These are phyloP conservation scores for Pichia terricola DNA, from an alignment of 1,139 yeast genomes.

Conservation along the genomic window DNA sequence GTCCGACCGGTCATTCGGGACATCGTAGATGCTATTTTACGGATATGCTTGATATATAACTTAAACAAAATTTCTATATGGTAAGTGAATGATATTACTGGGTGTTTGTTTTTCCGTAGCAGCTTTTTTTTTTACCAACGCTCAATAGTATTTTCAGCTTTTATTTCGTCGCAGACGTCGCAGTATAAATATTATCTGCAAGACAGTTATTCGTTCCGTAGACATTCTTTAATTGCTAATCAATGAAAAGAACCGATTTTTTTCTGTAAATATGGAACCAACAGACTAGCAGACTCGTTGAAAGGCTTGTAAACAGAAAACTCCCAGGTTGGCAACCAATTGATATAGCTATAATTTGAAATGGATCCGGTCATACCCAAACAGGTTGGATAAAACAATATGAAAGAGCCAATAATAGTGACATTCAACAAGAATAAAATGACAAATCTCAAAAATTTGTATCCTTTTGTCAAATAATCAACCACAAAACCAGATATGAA, in stretches of 20 bases:
- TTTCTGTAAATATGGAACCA: conserved; percentile 1
- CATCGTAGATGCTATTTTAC: no score
- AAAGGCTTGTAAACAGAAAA: conserved; percentile 22
- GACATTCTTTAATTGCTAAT: no score
- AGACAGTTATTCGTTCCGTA: no score
- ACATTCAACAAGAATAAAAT: conserved; percentile 37
- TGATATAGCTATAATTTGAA: conserved; percentile 53
- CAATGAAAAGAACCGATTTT: not conserved
- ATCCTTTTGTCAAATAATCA: conserved; percentile 29
- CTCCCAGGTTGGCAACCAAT: conserved; percentile 70
- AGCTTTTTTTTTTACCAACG: no score
- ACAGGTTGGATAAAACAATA: conserved; percentile 67
- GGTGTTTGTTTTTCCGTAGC: no score
- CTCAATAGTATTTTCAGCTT: no score
- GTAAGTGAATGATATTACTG: no score
- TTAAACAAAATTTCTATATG: no score
- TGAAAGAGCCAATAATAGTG: conserved; percentile 53
- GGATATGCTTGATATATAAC: no score
- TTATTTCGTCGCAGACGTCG: no score
- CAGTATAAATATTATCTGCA: no score
- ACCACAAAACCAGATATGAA: conserved; percentile 50
- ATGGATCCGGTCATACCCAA: conserved; percentile 84
- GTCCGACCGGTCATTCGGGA: no score
- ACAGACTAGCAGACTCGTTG: not conserved
- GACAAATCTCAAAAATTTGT: conserved; percentile 10